Conservation (phyloP, 176 grass and related monocot genomes). For the Panicum miliaceum region DNA sequence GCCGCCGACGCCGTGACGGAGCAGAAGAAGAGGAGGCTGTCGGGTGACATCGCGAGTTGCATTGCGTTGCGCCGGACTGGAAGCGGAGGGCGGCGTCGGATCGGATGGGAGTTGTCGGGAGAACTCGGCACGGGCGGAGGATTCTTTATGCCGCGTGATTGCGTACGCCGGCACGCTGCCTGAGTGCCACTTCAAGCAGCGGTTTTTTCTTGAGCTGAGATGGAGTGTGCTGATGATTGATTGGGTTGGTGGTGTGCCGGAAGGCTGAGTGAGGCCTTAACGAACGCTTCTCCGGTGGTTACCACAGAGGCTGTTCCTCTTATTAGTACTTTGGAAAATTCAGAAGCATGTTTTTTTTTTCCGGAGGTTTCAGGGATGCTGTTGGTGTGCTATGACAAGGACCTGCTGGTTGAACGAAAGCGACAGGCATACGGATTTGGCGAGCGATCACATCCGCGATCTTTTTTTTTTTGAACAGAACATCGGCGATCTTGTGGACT, state of each 20-base stretch:
- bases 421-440: neutral
- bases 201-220: slow-evolving; percentile 29
- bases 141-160: slow-evolving; percentile 19
- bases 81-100: neutral
- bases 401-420: neutral
- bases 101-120: neutral
- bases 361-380: neutral
- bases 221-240: slow-evolving; percentile 20
- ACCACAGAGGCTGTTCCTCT: neutral
- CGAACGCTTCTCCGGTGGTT: slow-evolving; percentile 22
- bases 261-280: slow-evolving; percentile 27
- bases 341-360: neutral
- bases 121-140: neutral
- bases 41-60: slow-evolving; percentile 38
- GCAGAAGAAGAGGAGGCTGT: slow-evolving; percentile 54
- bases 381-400: slow-evolving; percentile 9
- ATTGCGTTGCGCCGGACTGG: neutral
- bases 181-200: neutral
- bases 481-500: neutral
- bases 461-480: too few relatives aligned
- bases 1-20: slow-evolving; percentile 9
- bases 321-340: neutral
- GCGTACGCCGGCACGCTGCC: slow-evolving; percentile 23
- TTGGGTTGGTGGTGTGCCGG: slow-evolving; percentile 23
- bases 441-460: slow-evolving; percentile 23